A percentile compares a stretch with the other conserved stretches of the same genome.
phyloP scores from a whole-genome alignment of 1,284 basidiomycete species.

The Pseudomicrostroma phylloplanum region DNA sequence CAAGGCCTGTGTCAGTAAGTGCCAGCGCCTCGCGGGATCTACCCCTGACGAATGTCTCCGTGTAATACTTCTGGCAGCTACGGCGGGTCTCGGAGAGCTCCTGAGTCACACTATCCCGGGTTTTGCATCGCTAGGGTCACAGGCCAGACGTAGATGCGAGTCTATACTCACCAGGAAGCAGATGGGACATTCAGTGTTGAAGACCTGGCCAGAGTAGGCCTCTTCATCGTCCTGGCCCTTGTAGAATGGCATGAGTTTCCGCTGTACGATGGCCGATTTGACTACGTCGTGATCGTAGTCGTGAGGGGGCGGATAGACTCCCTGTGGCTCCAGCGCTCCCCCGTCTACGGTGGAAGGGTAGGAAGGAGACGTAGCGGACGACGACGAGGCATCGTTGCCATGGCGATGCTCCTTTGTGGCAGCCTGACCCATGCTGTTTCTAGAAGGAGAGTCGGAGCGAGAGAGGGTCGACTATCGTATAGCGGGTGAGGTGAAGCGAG shows the following conservation, averaged over 20 bases:
- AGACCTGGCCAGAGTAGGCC: slow-evolving; percentile 74
- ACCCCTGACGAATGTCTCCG: too few relatives aligned
- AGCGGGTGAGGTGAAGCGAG: too few relatives aligned
- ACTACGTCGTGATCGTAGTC: slow-evolving; percentile 88
- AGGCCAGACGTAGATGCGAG: not conserved
- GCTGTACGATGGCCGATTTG: slow-evolving; percentile 75
- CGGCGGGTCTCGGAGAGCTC: too few relatives aligned
- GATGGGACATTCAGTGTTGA: slow-evolving; percentile 93
- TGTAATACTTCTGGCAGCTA: too few relatives aligned
- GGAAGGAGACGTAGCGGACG: not conserved
- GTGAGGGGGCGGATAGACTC: slow-evolving; percentile 67
- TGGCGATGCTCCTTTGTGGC: slow-evolving; percentile 12
- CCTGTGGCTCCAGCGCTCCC: slow-evolving; percentile 77
- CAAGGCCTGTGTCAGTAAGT: not conserved
- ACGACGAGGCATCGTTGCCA: not conserved
- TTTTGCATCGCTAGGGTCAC: too few relatives aligned
- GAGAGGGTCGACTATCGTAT: too few relatives aligned
- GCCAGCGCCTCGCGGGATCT: not conserved
- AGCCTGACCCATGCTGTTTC: slow-evolving; percentile 12
- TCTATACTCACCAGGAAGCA: slow-evolving; percentile 79
- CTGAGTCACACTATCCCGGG: too few relatives aligned
- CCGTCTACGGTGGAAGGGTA: slow-evolving; percentile 51
- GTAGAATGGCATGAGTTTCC: slow-evolving; percentile 90
- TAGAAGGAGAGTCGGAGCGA: too few relatives aligned
- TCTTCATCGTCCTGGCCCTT: slow-evolving; percentile 88